Evolutionary conservation across 1,284 basidiomycete genomes (phyloP), one percentile per base, ranked within the genome.

Genomic region (Waitea zeae): DNA sequence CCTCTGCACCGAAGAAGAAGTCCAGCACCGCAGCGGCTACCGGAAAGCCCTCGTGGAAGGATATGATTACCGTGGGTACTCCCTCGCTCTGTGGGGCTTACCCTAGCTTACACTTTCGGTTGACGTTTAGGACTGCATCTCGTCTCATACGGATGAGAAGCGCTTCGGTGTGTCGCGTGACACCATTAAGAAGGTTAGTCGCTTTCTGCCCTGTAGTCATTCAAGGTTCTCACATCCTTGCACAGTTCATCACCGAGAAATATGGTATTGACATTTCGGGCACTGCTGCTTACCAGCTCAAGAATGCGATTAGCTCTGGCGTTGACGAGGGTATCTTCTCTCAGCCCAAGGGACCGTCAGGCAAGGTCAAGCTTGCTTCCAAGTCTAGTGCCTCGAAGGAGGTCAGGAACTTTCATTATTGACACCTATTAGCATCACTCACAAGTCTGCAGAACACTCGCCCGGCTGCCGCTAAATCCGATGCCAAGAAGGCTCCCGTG

Each of bases 101-200:
- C n/a, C n/a, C n/a, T n/a, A n/a, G n/a, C n/a, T n/a, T n/a, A n/a
- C n/a, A n/a, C n/a, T n/a, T n/a, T n/a, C n/a, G n/a, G n/a, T n/a
- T n/a, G n/a, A n/a, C n/a, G n/a, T n/a, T n/a, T n/a, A n/a, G n/a
- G n/a, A n/a, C n/a, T n/a, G n/a, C n/a, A n/a, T n/a, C n/a, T n/a
- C n/a, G n/a, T n/a, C n/a, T n/a, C n/a, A n/a, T n/a, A 12, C 26
- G 5, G 70, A 70, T 35, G 79, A 80, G 28, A 59, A 65, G 22
- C 72, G 78, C 37, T 45, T 58, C 36, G 84, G 84, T 47, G 79
- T 86, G 33, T 84, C 81, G 27, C 69, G 84, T 39, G 61, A 62
- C 30, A 68, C 69, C 29, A 78, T 88, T 53, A 88, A 88, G 67
- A 88, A 86, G 73, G 67, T 63, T 29, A 13, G 46, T 43, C 17